Conservation (phyloP, 768 basidiomycete genomes). For the Lactarius hengduanensis region DNA sequence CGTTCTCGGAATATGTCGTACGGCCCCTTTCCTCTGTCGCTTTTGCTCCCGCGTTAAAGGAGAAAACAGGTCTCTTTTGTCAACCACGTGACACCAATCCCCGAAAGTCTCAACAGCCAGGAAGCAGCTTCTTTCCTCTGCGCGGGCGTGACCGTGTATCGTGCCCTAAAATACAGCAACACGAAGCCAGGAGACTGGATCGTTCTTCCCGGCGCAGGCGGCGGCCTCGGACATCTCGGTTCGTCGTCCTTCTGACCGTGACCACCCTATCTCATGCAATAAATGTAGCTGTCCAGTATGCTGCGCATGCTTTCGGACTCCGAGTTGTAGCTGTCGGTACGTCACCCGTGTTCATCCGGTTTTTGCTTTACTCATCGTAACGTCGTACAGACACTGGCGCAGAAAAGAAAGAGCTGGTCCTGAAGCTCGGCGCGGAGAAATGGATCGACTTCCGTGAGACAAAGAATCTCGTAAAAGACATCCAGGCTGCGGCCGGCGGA, state of each 20-base stretch:
- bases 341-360: conserved; percentile 5
- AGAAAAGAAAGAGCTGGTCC: conserved; percentile 63
- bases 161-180: conserved; percentile 73
- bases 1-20: conserved; percentile 66
- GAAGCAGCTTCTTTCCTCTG: conserved; percentile 76
- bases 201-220: conserved; percentile 74
- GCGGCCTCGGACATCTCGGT: conserved; percentile 83
- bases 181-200: conserved; percentile 71
- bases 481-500: conserved; percentile 63
- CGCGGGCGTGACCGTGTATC: conserved; percentile 83
- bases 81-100: conserved; percentile 76
- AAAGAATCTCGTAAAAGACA: conserved; percentile 62
- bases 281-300: conserved; percentile 69
- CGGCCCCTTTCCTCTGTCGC: background rate
- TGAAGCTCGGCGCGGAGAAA: conserved; percentile 65
- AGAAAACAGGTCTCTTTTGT: conserved; percentile 58
- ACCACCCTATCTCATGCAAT: background rate
- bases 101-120: conserved; percentile 60
- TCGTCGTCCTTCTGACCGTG: background rate
- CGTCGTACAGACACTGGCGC: conserved; percentile 58
- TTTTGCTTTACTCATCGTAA: conserved; percentile 3
- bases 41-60: background rate
- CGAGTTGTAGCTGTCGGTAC: conserved; percentile 73
- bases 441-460: conserved; percentile 77
- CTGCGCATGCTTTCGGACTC: conserved; percentile 63